phyloP scores from a whole-genome alignment of 352 stramenopile genomes.

The Pythium volutum region DNA sequence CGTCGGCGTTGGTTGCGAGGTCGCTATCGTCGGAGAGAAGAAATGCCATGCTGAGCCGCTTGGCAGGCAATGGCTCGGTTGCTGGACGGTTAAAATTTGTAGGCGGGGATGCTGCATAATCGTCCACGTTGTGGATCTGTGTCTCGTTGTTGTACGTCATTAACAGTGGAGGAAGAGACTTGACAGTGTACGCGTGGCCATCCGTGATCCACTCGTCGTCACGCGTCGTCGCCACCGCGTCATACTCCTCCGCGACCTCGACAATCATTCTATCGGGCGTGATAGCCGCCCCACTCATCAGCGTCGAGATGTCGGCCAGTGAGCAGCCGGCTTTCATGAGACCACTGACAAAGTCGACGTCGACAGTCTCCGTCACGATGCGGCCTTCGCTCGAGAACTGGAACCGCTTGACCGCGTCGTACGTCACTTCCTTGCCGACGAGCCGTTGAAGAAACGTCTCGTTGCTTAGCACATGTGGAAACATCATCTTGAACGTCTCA shows the following conservation, averaged over 20 bases:
- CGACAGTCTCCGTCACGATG: constrained; percentile 12
- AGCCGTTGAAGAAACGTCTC: constrained; percentile 22
- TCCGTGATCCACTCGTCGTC: not conserved
- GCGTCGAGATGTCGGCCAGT: constrained; percentile 11
- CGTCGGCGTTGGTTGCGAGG: not conserved
- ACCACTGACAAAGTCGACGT: constrained; percentile 21
- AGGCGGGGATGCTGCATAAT: not conserved
- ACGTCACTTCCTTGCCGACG: constrained; percentile 20
- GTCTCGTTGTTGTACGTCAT: not conserved
- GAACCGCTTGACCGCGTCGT: constrained; percentile 14
- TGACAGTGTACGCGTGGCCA: not conserved
- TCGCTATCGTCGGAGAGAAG: not conserved
- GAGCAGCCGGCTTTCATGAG: constrained; percentile 12
- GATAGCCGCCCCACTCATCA: constrained; percentile 16
- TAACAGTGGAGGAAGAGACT: not conserved
- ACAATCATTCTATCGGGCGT: constrained; percentile 19
- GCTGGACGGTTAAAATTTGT: not conserved
- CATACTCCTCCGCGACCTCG: constrained; percentile 1
- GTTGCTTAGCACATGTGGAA: constrained; percentile 26
- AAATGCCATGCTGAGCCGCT: constrained; percentile 13
- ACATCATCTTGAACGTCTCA: constrained; percentile 26
- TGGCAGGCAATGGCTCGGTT: not conserved
- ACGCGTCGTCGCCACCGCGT: not conserved
- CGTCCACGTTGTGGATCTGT: not conserved
- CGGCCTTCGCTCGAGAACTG: constrained; percentile 20